Evolutionary conservation across 2,329 filamentous ascomycete species (phyloP), one percentile per base, ranked within the genome.

Genomic region (Ophiocordyceps robertsii): DNA sequence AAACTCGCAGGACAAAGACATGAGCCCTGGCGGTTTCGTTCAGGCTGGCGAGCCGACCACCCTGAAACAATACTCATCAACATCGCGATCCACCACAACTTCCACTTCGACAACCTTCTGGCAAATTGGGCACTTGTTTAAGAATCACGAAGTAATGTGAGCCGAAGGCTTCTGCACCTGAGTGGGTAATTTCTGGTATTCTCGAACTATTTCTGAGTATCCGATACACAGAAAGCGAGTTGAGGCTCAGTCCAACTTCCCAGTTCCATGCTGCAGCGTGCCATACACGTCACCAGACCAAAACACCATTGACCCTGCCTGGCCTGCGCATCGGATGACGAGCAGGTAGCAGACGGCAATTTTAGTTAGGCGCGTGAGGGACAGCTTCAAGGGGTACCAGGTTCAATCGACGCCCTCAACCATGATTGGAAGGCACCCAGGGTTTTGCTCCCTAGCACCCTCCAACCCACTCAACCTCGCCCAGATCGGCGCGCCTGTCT

Each of bases 401-500:
- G 44, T 33, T 10, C 19, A 44, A 44, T 46, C 43, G 41, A 49
- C 55, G 57, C 62, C 64, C 66, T 58, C 62, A 75, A 74, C 73
- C 67, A 80, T 75, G 77, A 79, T 73, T 77, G 76, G 61, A 69
- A 59, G 60, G 50, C 47, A 55, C 44, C 44, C 51, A 62, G 53
- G 51, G 61, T 67, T 50, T 64, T 56, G 62, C 63, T 80, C 79
- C 49, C 63, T 84, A 80, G 79, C 85, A 93, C 67, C 84, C 86
- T 71, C 88, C 88, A 79, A 95, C 86, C 82, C 90, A 94, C 77
- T 94, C 88, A 70, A 89, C 67, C 58, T 90, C 84, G 58, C 80
- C 81, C 61, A 85, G 75, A 66, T 83, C 81, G 57, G 71, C 63
- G 53, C 73, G 73, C 56, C 66, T 69, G 49, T 82, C 79, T 56